Percentiles rank a stretch among this genome's conserved stretches.
Evolutionary conservation across 148 eudicot species (phyloP).

Genomic region (Linanthus parryae): DNA sequence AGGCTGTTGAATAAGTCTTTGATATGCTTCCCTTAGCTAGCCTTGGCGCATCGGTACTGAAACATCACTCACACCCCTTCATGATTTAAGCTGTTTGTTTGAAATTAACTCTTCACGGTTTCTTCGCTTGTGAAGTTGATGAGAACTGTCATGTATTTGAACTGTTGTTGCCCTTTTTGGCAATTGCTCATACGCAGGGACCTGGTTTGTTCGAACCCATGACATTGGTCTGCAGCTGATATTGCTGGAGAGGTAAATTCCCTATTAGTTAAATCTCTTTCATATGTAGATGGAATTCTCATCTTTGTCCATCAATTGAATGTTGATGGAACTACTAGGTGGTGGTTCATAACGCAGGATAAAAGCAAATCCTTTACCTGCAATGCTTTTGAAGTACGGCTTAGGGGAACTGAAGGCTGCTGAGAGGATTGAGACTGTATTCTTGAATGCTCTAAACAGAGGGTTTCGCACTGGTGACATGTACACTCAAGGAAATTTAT

Average conservation of each 20-base stretch:
- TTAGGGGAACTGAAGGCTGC: slow-evolving; percentile 89
- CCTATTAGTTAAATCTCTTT: not conserved
- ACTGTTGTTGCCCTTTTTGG: not conserved
- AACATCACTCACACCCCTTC: no score
- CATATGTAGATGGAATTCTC: no score
- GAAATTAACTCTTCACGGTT: not conserved
- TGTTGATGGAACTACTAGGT: not conserved
- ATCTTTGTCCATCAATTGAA: not conserved
- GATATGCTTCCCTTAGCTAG: slow-evolving; percentile 99
- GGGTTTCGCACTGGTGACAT: slow-evolving; percentile 94
- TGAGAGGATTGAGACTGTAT: slow-evolving; percentile 74
- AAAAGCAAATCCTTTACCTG: slow-evolving; percentile 95
- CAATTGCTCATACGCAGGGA: slow-evolving; percentile 38
- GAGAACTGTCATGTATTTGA: no score
- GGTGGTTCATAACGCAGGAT: slow-evolving; percentile 35
- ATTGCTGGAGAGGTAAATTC: slow-evolving; percentile 84
- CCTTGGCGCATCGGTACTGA: slow-evolving; percentile 69
- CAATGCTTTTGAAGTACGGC: slow-evolving; percentile 93
- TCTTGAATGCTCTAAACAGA: slow-evolving; percentile 58
- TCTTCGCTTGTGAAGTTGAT: not conserved
- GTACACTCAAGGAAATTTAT: slow-evolving; percentile 64
- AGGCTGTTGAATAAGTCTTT: no score
- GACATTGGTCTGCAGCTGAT: slow-evolving; percentile 98
- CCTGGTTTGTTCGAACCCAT: slow-evolving; percentile 97
- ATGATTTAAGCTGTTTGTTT: no score